phyloP scores from a whole-genome alignment of 2,329 filamentous ascomycete species.

The Simplicillium sp. region DNA sequence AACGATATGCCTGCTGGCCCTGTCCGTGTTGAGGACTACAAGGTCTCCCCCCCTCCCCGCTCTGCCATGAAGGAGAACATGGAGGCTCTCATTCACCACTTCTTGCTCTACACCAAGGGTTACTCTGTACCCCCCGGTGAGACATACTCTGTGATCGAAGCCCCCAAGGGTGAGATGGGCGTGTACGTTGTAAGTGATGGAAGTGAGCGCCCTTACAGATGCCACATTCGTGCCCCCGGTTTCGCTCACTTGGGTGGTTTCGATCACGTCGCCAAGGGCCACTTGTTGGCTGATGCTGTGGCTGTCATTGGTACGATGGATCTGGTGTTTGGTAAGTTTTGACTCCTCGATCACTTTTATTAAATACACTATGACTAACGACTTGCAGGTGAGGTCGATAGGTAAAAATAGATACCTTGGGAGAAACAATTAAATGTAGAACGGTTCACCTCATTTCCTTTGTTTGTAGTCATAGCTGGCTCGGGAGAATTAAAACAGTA shows the following conservation, averaged over 20 bases:
- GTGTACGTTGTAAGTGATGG: conserved; percentile 95
- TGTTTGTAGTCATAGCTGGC: conserved; percentile 31
- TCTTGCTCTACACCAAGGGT: conserved; percentile 96
- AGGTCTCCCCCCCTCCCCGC: conserved; percentile 91
- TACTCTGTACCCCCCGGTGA: conserved; percentile 95
- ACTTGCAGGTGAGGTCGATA: conserved; percentile 47
- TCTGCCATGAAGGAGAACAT: conserved; percentile 99
- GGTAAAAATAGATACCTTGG: conserved; percentile 27
- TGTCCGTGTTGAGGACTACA: conserved; percentile 96
- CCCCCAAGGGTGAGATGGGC: conserved; percentile 99
- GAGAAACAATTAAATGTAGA: conserved; percentile 19
- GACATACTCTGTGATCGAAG: conserved; percentile 96
- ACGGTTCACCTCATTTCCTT: conserved; percentile 21
- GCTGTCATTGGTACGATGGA: conserved; percentile 90
- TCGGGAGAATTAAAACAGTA: conserved; percentile 20
- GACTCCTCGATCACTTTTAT: not conserved
- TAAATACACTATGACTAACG: conserved; percentile 20
- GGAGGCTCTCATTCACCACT: conserved; percentile 99
- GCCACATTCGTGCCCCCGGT: conserved; percentile 92
- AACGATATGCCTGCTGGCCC: conserved; percentile 98
- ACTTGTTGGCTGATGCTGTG: conserved; percentile 91
- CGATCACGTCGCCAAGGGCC: conserved; percentile 85
- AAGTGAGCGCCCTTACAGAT: conserved; percentile 91
- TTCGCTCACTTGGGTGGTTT: conserved; percentile 94
- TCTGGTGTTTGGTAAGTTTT: conserved; percentile 69